phyloP scores from a whole-genome alignment of 2,329 filamentous ascomycete genomes.

The Trichoderma sp. region DNA sequence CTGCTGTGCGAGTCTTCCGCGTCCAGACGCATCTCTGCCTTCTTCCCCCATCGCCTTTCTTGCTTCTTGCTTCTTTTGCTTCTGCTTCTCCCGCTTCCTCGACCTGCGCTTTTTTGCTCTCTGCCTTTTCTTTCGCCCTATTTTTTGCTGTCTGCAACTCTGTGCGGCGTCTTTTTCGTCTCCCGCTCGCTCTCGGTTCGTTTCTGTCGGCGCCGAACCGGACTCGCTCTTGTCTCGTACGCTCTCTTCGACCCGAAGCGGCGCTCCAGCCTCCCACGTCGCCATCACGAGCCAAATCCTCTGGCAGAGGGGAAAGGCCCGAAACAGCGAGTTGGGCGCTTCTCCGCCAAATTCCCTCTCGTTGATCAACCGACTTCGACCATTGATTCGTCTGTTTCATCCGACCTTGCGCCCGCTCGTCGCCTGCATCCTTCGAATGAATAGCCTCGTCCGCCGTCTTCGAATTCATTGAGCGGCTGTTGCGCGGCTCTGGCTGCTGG shows the following conservation, averaged over 20 bases:
- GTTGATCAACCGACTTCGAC: not conserved
- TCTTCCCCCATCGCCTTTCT: slow-evolving; percentile 2
- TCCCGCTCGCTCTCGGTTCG: not conserved
- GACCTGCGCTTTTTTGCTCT: not conserved
- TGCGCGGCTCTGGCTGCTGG: slow-evolving; percentile 39
- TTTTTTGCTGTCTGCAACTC: not conserved
- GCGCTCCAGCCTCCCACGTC: slow-evolving; percentile 13
- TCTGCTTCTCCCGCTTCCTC: not conserved
- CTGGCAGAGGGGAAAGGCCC: not conserved
- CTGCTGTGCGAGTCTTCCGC: slow-evolving; percentile 15
- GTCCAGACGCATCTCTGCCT: not conserved
- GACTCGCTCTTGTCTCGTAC: not conserved
- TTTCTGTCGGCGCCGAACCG: not conserved
- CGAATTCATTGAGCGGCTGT: slow-evolving; percentile 36
- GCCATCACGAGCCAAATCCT: not conserved
- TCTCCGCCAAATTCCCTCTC: not conserved
- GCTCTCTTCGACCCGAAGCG: slow-evolving; percentile 5
- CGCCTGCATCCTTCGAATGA: slow-evolving; percentile 30
- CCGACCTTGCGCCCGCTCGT: not conserved
- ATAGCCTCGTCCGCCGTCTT: slow-evolving; percentile 28
- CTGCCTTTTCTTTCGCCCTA: not conserved
- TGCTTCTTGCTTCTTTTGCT: not conserved
- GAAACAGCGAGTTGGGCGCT: not conserved
- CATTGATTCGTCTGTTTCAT: not conserved
- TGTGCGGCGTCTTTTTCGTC: not conserved